Conservation (phyloP, 83 land plant species). For the Thuja plicata region DNA sequence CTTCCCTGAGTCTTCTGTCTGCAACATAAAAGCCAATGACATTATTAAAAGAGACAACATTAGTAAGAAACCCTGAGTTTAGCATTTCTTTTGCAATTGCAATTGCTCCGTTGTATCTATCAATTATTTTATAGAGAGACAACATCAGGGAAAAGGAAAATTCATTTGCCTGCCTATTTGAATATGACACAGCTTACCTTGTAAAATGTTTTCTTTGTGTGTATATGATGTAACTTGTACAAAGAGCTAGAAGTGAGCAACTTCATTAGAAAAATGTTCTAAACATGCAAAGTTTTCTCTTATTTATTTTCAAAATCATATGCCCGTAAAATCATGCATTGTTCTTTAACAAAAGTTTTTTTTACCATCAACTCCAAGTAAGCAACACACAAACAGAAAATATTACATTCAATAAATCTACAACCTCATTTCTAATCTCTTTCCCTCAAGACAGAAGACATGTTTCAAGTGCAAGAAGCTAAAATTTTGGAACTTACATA, state of each 20-base stretch:
- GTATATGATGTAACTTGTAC: too few relatives aligned
- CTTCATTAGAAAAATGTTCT: too few relatives aligned
- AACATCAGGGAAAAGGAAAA: slow-evolving; percentile 79
- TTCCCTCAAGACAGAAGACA: neutral
- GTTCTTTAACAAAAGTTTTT: too few relatives aligned
- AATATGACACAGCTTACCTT: too few relatives aligned
- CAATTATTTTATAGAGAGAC: slow-evolving; percentile 63
- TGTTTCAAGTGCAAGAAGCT: neutral
- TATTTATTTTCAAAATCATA: too few relatives aligned
- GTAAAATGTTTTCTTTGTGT: too few relatives aligned
- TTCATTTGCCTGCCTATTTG: slow-evolving; percentile 45
- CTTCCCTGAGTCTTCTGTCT: slow-evolving; percentile 54
- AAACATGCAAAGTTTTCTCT: too few relatives aligned
- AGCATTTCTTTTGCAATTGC: slow-evolving; percentile 53
- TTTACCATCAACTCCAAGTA: too few relatives aligned
- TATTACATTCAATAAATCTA: neutral
- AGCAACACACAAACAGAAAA: neutral
- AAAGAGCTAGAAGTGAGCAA: too few relatives aligned
- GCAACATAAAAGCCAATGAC: slow-evolving; percentile 58
- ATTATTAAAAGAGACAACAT: slow-evolving; percentile 62
- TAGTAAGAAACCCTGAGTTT: slow-evolving; percentile 51
- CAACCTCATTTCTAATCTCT: neutral
- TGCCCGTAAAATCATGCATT: too few relatives aligned
- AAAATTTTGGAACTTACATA: neutral
- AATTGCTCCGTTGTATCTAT: slow-evolving; percentile 51